Evolutionary conservation across 2,329 filamentous ascomycete species (phyloP).

Genomic region (Trichoderma polysporum): DNA sequence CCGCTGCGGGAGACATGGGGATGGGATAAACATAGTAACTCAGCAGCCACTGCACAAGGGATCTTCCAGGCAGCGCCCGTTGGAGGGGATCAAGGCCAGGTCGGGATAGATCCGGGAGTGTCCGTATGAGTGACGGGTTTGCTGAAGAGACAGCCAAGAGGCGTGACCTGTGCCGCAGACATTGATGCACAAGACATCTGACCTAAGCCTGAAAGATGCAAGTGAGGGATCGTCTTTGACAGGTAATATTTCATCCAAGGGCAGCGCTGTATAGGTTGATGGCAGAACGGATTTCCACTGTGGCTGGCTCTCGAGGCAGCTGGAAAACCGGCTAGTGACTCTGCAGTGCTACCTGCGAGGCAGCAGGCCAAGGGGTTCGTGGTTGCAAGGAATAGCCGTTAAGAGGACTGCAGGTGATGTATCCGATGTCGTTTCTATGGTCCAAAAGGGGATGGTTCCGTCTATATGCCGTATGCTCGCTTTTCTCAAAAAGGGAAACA

Average conservation of each 20-base stretch:
- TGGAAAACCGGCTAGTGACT: neutral
- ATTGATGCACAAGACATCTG: constrained; percentile 1
- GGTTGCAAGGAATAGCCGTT: neutral
- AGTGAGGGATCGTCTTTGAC: constrained; percentile 15
- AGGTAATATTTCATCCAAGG: neutral
- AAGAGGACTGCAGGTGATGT: neutral
- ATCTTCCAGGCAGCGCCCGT: constrained; percentile 8
- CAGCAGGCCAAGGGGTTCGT: neutral
- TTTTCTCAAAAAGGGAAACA: neutral
- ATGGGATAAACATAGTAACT: constrained; percentile 11
- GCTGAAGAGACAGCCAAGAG: neutral
- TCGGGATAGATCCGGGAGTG: constrained; percentile 4
- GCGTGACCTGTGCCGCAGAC: too few relatives aligned
- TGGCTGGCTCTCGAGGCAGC: neutral
- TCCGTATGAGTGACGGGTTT: neutral
- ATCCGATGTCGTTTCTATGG: neutral
- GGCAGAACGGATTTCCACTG: neutral
- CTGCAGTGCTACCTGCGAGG: neutral
- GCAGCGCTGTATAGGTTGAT: neutral
- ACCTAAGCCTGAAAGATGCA: constrained; percentile 13
- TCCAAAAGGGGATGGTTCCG: neutral
- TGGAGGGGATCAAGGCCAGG: neutral
- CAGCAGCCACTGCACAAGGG: neutral
- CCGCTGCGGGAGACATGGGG: constrained; percentile 11
- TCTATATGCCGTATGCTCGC: constrained; percentile 7